These are phyloP conservation scores for Cerrena zonata DNA, from an alignment of 1,284 basidiomycete genomes.

Conservation along the genomic window DNA sequence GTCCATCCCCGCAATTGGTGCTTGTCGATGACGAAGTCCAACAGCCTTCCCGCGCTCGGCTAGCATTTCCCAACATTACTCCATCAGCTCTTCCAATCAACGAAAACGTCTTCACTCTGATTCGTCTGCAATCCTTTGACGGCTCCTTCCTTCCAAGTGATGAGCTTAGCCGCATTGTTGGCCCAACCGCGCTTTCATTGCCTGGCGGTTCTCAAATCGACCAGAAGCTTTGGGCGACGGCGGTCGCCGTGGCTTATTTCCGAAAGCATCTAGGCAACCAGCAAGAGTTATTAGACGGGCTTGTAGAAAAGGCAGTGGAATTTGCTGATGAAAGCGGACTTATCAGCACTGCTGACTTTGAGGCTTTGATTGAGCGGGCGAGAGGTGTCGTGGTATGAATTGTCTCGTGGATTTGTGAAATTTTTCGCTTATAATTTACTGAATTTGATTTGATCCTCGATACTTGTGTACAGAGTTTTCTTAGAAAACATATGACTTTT, in stretches of 20 bases:
- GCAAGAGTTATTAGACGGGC: conserved; percentile 3
- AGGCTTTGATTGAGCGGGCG: conserved; percentile 8
- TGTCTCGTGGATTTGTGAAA: not conserved
- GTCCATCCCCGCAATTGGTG: conserved; percentile 10
- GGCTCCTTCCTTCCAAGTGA: conserved; percentile 8
- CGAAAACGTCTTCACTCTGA: conserved; percentile 1
- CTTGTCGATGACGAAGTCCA: not conserved
- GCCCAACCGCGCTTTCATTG: not conserved
- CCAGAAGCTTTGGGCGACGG: conserved; percentile 5
- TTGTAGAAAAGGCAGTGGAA: conserved; percentile 11
- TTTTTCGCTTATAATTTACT: no score
- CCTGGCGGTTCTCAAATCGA: not conserved
- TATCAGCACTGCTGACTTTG: not conserved
- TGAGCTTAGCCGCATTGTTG: conserved; percentile 5
- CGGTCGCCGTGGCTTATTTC: conserved; percentile 1
- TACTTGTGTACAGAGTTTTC: no score
- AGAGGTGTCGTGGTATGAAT: not conserved
- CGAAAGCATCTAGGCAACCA: conserved; percentile 1
- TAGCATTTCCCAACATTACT: not conserved
- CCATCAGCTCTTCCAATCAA: not conserved
- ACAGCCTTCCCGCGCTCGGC: not conserved
- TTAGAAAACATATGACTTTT: no score
- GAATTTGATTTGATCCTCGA: no score
- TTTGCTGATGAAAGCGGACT: not conserved
- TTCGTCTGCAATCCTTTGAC: conserved; percentile 8